Conservation (phyloP, 345 rosid species). For the Eutrema yunnanense region DNA sequence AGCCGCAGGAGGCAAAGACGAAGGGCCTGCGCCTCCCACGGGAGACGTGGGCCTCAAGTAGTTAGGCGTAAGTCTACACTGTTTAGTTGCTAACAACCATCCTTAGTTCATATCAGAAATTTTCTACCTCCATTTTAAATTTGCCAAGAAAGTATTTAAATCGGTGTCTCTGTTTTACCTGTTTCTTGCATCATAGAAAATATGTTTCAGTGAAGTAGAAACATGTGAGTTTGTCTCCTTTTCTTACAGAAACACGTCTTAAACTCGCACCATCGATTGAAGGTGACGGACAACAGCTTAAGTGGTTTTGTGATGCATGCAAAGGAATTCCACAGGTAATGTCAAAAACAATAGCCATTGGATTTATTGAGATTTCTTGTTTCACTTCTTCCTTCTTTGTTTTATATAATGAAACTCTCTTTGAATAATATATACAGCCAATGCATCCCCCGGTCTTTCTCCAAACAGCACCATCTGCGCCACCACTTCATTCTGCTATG, state of each 20-base stretch:
- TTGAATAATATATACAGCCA: constrained; percentile 40
- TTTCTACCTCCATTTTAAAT: neutral
- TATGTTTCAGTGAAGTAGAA: neutral
- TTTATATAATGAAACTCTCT: neutral
- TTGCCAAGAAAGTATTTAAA: neutral
- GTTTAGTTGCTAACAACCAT: constrained; percentile 24
- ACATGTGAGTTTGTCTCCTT: neutral
- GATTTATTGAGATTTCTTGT: neutral
- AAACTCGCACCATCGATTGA: constrained; percentile 75
- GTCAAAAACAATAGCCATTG: neutral
- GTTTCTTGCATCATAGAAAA: neutral
- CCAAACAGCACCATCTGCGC: constrained; percentile 61
- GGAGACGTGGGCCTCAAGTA: constrained; percentile 61
- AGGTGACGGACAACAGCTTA: constrained; percentile 69
- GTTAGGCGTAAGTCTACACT: constrained; percentile 63
- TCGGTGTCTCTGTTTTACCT: constrained; percentile 8
- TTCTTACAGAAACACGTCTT: constrained; percentile 59
- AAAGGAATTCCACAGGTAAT: constrained; percentile 91
- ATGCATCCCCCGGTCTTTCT: constrained; percentile 68
- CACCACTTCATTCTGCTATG: constrained; percentile 54
- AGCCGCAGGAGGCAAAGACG: constrained; percentile 74
- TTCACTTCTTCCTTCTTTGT: neutral
- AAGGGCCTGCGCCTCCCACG: constrained; percentile 36
- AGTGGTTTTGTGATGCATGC: constrained; percentile 90
- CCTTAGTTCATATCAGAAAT: neutral